Base-by-base conservation (phyloP, 257 asterid species). In the Linaria vulgaris region DNA sequence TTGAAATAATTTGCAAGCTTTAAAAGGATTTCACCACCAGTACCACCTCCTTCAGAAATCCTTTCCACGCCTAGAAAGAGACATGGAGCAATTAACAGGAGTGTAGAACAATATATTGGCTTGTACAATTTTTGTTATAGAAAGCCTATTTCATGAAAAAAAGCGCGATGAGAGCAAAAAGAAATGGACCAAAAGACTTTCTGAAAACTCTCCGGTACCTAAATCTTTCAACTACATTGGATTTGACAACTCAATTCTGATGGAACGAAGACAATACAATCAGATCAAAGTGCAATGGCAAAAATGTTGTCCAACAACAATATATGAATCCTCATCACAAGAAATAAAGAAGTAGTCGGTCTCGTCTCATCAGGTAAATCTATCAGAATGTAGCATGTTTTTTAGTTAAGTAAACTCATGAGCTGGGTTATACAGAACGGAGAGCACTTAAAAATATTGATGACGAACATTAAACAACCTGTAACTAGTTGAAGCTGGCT, bases 401-500 rank as follows among this genome's bases (percentile, higher is more conserved):
- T 27, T 2, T 27, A 27, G 6, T 27, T 6, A 27, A 43, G 53
- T 38, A 50, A 30, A 14, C 25, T 25, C 64, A 51, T 2, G 46
- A 65, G 43, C 25, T 1, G 27, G 17, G 43, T 16, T 23, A 57
- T 12, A 34, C 25, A 68, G 56, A 24, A 50, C 5, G 30, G 43
- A 20, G 48, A 23, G 64, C 22, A 54, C 25, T 59, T 43, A 20
- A 46, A 52, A 64, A 37, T 43, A 66, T 57, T 57, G 52, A 56
- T 46, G 54, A 46, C 37, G 31, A 17, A 48, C 47, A 62, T 15
- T 53, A 46, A 73, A 66, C 61, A 69, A 92, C 99, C 97, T 82
- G 86, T 78, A 55, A 92, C 94, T 72, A 56, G 85, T 72, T 85
- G 91, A 68, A 94, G 95, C 74, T 87, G 96, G 83, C 85, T 76